Percentiles rank a stretch among this genome's conserved stretches.
These are phyloP conservation scores for Friedmanniomyces simplex DNA, from an alignment of 495 filamentous ascomycete species.

Conservation along the genomic window DNA sequence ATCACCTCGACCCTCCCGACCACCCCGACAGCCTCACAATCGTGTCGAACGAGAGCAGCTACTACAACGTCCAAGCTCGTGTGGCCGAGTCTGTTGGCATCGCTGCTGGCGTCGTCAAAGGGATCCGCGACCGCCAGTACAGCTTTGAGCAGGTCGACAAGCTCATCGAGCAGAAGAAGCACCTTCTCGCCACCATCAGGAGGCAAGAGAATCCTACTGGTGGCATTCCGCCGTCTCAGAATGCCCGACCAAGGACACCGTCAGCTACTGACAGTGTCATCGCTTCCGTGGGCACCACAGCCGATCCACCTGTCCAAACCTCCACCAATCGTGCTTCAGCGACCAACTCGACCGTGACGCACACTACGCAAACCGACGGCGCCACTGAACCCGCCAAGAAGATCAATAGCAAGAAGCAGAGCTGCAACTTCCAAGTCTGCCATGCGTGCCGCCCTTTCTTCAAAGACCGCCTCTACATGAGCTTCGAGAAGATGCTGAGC, in stretches of 20 bases:
- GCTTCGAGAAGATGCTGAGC: conserved; percentile 26
- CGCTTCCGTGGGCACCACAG: conserved; percentile 1
- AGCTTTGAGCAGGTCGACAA: conserved; percentile 21
- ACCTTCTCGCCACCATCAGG: conserved; percentile 12
- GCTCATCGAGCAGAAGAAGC: conserved; percentile 21
- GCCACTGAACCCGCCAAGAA: neutral
- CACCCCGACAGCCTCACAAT: neutral
- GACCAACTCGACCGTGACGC: neutral
- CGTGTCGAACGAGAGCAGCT: conserved; percentile 22
- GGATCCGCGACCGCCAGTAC: conserved; percentile 17
- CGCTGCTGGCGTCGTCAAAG: conserved; percentile 14
- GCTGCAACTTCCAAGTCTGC: conserved; percentile 27
- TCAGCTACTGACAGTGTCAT: conserved; percentile 3
- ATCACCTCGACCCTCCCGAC: conserved; percentile 8
- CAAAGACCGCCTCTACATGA: conserved; percentile 30
- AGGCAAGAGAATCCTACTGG: neutral
- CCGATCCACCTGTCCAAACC: neutral
- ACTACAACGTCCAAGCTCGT: conserved; percentile 20
- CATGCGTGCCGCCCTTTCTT: conserved; percentile 32
- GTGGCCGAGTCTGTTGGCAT: conserved; percentile 17
- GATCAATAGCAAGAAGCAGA: neutral
- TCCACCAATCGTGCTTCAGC: neutral
- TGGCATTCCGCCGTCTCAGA: neutral
- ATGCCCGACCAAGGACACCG: neutral
- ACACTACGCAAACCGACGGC: conserved; percentile 6